Percentiles rank a stretch among this genome's conserved stretches.
phyloP scores from a whole-genome alignment of 1,284 basidiomycete species.

The Malassezia obtusa region DNA sequence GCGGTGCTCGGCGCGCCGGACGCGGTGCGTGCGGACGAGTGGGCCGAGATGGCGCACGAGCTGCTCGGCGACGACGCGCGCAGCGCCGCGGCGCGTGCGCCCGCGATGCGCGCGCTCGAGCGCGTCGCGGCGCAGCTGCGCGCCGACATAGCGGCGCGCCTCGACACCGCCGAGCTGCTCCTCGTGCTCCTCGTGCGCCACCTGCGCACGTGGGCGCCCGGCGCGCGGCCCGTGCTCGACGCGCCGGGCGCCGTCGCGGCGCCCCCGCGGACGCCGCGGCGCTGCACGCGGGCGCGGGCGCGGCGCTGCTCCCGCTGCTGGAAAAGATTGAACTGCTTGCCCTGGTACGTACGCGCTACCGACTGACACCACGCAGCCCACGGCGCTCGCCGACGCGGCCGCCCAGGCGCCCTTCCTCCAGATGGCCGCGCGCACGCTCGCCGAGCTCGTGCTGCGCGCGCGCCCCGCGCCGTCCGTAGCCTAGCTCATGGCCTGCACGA shows the following conservation, averaged over 20 bases:
- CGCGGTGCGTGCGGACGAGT: slow-evolving; percentile 61
- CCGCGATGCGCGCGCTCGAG: slow-evolving; percentile 54
- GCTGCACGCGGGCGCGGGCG: slow-evolving; percentile 4
- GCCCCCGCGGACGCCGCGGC: neutral
- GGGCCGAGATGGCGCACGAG: slow-evolving; percentile 54
- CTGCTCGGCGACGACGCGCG: slow-evolving; percentile 17
- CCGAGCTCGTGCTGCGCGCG: slow-evolving; percentile 17
- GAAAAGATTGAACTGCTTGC: slow-evolving; percentile 16
- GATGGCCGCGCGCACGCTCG: slow-evolving; percentile 28
- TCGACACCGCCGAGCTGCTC: slow-evolving; percentile 71
- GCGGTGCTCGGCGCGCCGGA: slow-evolving; percentile 64
- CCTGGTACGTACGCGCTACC: too few species aligned
- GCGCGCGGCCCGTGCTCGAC: neutral
- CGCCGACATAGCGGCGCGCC: slow-evolving; percentile 52
- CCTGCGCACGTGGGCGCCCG: slow-evolving; percentile 50
- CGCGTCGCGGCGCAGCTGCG: slow-evolving; percentile 52
- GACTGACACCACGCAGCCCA: too few species aligned
- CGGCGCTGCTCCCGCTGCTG: slow-evolving; percentile 23
- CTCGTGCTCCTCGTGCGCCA: slow-evolving; percentile 78
- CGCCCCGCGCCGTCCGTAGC: neutral
- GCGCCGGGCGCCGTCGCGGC: neutral
- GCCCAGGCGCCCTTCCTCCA: slow-evolving; percentile 32
- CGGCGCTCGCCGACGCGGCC: slow-evolving; percentile 23
- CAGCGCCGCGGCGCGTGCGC: slow-evolving; percentile 18
- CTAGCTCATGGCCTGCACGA: slow-evolving; percentile 18